Base-by-base conservation (phyloP, 1,139 yeast species). In the Kazachstania sp. region DNA sequence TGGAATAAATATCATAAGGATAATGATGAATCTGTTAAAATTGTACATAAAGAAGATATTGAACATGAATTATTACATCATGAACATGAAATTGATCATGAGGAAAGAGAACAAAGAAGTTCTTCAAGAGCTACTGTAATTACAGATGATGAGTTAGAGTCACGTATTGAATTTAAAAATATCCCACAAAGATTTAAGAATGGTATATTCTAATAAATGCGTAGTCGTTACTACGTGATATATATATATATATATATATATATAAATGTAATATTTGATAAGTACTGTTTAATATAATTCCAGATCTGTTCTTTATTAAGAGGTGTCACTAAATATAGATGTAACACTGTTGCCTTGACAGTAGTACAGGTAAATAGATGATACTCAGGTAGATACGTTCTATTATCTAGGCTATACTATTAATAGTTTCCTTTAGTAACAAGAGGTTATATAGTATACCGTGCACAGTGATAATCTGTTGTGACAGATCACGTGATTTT, bases 11-110 rank as follows among this genome's bases (percentile, higher is more conserved):
- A 77, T 64, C 97, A 92, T 65, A 77, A 81, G 45, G 79, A 85
- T 52, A 69, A 74, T 49, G 97, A 88, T 63, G 96, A 96, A 0
- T 88, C 86, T 45, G 87, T 87, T 19, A 72, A 75, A 57, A 70
- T 78, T 42, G 84, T 86, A 48, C 97, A 88, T 64, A 82, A 82
- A 54, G 97, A 88, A 62, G 97, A 88, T 64, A 78, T 85, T 19
- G 95, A 86, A 45, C 97, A 88, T 64, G 97, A 88, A 59, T 68
- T 84, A 49, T 71, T 88, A 54, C 95, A 86, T 64, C 96, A 88
- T 63, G 86, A 84, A 54, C 95, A 86, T 62, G 88, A 82, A 57
- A 80, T 84, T 44, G 96, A 88, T 62, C 95, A 87, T 62, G 81
- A 78, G 46, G 73, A 74, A 45, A 69, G 70, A 26, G 72, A 74